Evolutionary conservation across 768 basidiomycete genomes (phyloP).

Genomic region (Kwoniella dejecticola): DNA sequence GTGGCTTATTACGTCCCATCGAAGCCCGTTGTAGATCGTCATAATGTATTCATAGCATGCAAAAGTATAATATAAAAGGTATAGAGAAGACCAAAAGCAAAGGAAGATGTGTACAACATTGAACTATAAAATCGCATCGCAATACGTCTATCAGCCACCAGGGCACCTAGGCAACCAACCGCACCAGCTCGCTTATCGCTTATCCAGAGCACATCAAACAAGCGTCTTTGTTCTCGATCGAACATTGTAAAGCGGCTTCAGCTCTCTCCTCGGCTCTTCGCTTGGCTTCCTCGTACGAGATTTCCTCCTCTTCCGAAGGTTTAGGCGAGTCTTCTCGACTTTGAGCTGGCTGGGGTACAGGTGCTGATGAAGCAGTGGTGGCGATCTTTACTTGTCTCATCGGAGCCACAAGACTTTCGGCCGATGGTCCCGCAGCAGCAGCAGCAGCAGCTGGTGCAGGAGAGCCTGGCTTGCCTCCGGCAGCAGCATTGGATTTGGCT

Average conservation of each 20-base stretch:
- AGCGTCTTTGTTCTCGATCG: constrained; percentile 55
- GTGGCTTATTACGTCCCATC: too few species aligned
- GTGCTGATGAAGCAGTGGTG: constrained; percentile 35
- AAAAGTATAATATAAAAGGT: constrained; percentile 5
- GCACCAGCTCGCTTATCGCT: too few species aligned
- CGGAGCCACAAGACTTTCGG: constrained; percentile 34
- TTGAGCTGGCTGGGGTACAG: constrained; percentile 8
- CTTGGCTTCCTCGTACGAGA: constrained; percentile 55
- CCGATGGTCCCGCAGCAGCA: constrained; percentile 25
- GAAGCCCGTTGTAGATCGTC: background rate
- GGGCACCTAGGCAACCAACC: too few species aligned
- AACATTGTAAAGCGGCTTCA: constrained; percentile 55
- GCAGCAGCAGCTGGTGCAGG: constrained; percentile 7
- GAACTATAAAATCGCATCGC: background rate
- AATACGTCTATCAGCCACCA: background rate
- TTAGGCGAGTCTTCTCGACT: constrained; percentile 25
- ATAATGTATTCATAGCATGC: constrained; percentile 7
- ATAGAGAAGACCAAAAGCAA: background rate
- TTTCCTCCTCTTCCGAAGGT: constrained; percentile 53
- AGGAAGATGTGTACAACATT: constrained; percentile 1
- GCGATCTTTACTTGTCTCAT: constrained; percentile 46
- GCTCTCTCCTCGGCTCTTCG: constrained; percentile 54
- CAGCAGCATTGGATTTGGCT: constrained; percentile 43
- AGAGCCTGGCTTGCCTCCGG: constrained; percentile 17
- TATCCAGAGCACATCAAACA: constrained; percentile 55